Evolutionary conservation across 805 yeast species (phyloP).

Genomic region (Ogataea trehalophila): DNA sequence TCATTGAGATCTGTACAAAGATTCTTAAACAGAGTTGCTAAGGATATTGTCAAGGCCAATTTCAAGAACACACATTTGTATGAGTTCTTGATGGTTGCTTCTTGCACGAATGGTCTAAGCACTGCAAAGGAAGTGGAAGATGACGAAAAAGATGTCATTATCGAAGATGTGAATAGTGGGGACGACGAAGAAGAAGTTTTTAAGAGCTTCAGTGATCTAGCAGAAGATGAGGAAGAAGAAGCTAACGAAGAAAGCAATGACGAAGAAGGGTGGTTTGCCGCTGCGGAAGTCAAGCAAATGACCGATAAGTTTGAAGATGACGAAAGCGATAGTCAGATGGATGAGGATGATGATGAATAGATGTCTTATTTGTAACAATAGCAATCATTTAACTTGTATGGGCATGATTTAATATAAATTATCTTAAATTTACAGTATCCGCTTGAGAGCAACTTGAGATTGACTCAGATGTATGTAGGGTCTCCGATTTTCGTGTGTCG

Average conservation of each 20-base stretch:
- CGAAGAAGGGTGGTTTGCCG: slow-evolving; percentile 34
- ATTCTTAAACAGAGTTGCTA: slow-evolving; percentile 67
- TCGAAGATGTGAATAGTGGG: slow-evolving; percentile 21
- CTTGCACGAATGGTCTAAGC: slow-evolving; percentile 2
- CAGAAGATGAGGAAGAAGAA: slow-evolving; percentile 23
- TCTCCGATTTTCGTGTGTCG: too few species aligned
- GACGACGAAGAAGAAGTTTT: slow-evolving; percentile 23
- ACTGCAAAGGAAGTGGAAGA: slow-evolving; percentile 23
- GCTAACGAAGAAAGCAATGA: slow-evolving; percentile 30
- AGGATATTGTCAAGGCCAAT: slow-evolving; percentile 58
- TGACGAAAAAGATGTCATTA: slow-evolving; percentile 23
- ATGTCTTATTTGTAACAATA: background rate
- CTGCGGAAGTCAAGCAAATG: slow-evolving; percentile 25
- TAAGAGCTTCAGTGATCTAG: slow-evolving; percentile 11
- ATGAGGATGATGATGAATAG: slow-evolving; percentile 23
- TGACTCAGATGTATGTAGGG: too few species aligned
- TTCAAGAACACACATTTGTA: slow-evolving; percentile 51
- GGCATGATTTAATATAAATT: background rate
- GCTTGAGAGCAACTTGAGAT: too few species aligned
- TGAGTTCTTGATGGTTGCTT: slow-evolving; percentile 40
- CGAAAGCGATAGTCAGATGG: slow-evolving; percentile 32
- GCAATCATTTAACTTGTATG: background rate
- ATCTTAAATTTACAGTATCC: background rate
- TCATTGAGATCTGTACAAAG: slow-evolving; percentile 68
- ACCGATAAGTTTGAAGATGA: slow-evolving; percentile 33